Percentiles rank a stretch among this genome's conserved stretches.
These are phyloP conservation scores for Hemileccinum impolitum DNA, from an alignment of 768 basidiomycete species.

Conservation along the genomic window DNA sequence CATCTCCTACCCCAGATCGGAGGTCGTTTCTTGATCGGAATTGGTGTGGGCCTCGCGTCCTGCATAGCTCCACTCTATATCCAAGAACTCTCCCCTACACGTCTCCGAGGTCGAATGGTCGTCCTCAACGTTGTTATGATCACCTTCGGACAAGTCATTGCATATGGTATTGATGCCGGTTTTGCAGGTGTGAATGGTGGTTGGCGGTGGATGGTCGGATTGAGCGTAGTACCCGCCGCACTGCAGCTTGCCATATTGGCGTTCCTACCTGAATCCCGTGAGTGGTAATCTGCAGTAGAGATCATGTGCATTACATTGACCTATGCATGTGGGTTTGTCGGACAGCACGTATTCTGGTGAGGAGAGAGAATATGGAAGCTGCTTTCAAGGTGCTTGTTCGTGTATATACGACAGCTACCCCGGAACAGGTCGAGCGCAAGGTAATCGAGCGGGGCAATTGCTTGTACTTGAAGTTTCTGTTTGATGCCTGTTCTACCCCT, in stretches of 20 bases:
- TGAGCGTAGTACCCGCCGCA: constrained; percentile 66
- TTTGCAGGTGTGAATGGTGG: constrained; percentile 57
- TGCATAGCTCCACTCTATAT: constrained; percentile 82
- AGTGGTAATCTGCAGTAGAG: constrained; percentile 22
- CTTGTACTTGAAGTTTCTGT: neutral
- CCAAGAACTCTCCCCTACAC: constrained; percentile 76
- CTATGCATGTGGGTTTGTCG: neutral
- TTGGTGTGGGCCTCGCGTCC: constrained; percentile 71
- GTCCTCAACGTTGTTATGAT: constrained; percentile 82
- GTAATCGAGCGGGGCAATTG: constrained; percentile 24
- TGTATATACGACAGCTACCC: constrained; percentile 66
- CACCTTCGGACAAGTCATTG: constrained; percentile 76
- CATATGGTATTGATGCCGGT: constrained; percentile 70
- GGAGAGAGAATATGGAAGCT: constrained; percentile 44
- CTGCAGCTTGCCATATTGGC: constrained; percentile 58
- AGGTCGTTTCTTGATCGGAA: constrained; percentile 70
- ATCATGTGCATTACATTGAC: neutral
- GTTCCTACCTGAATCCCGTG: constrained; percentile 78
- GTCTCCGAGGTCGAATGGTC: constrained; percentile 72
- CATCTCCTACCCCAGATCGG: constrained; percentile 43
- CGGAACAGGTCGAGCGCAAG: constrained; percentile 65
- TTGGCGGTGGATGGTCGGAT: constrained; percentile 84
- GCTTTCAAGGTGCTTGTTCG: constrained; percentile 57
- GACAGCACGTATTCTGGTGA: constrained; percentile 63
- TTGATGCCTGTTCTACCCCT: neutral